A percentile compares a stretch with the other conserved stretches of the same genome.
Evolutionary conservation across 164 flowering plant species (phyloP).

Genomic region (Berberis thunbergii): DNA sequence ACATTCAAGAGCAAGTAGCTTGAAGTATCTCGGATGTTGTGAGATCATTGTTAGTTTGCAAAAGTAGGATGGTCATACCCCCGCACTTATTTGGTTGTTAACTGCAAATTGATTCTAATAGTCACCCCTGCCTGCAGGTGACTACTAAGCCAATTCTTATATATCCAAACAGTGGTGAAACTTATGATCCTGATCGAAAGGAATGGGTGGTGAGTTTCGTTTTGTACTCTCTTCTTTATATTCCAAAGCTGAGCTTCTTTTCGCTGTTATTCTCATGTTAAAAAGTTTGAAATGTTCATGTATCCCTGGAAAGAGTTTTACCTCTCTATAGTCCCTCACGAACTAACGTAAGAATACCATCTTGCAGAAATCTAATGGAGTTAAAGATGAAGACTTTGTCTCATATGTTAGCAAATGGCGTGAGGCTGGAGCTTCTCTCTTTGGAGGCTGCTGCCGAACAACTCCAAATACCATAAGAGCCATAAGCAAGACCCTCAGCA

Average conservation of each 20-base stretch:
- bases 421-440: constrained; percentile 69
- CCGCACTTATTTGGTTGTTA: background rate
- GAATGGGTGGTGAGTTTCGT: constrained; percentile 71
- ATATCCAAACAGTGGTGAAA: constrained; percentile 96
- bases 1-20: too few species aligned
- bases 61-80: too few species aligned
- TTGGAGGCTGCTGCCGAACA: constrained; percentile 95
- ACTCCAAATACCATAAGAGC: constrained; percentile 72
- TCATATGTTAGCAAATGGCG: constrained; percentile 65
- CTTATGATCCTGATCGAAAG: constrained; percentile 55
- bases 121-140: constrained; percentile 33
- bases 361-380: constrained; percentile 58
- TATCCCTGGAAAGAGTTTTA: background rate
- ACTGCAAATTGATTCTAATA: background rate
- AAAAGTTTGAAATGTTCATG: background rate
- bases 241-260: background rate
- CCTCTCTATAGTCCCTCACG: background rate
- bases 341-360: background rate
- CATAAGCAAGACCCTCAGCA: constrained; percentile 22
- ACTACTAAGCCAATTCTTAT: constrained; percentile 66
- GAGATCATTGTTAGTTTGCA: background rate
- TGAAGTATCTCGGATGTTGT: background rate
- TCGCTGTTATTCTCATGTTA: background rate
- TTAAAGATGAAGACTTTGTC: constrained; percentile 58
- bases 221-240: background rate